Percentiles rank a stretch among this genome's conserved stretches.
These are phyloP conservation scores for Ophiosphaerella narmari DNA, from an alignment of 2,329 filamentous ascomycete genomes.

Conservation along the genomic window DNA sequence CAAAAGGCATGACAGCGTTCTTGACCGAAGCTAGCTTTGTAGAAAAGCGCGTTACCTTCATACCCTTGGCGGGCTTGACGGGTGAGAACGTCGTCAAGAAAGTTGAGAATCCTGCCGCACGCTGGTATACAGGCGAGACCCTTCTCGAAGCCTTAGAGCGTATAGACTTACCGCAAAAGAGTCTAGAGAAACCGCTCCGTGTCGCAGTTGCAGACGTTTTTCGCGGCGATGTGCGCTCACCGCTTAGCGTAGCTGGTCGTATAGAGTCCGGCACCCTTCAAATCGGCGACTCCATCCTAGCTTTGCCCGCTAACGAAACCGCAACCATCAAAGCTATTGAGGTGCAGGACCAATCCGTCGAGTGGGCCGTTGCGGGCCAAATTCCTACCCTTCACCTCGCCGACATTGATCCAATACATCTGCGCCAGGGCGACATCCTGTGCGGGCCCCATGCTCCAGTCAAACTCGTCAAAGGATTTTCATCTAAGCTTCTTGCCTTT, in stretches of 20 bases:
- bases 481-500: constrained; percentile 84
- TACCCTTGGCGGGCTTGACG: constrained; percentile 86
- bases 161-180: constrained; percentile 73
- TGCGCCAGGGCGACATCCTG: constrained; percentile 81
- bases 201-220: constrained; percentile 90
- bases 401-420: constrained; percentile 82
- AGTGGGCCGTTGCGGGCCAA: constrained; percentile 93
- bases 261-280: constrained; percentile 85
- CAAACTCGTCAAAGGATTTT: constrained; percentile 72
- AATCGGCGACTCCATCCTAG: constrained; percentile 76
- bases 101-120: constrained; percentile 56
- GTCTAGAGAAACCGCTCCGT: constrained; percentile 78
- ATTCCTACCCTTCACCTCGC: constrained; percentile 82
- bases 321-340: constrained; percentile 83
- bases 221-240: constrained; percentile 75
- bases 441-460: constrained; percentile 73
- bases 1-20: constrained; percentile 81
- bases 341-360: constrained; percentile 70
- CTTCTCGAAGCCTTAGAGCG: constrained; percentile 83
- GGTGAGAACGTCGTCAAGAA: constrained; percentile 80
- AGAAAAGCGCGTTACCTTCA: constrained; percentile 77
- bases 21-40: constrained; percentile 81
- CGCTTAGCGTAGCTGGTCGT: constrained; percentile 82
- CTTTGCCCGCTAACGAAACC: constrained; percentile 80
- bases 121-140: constrained; percentile 82